phyloP scores from a whole-genome alignment of 495 filamentous ascomycete genomes.

The Talaromyces adpressus region DNA sequence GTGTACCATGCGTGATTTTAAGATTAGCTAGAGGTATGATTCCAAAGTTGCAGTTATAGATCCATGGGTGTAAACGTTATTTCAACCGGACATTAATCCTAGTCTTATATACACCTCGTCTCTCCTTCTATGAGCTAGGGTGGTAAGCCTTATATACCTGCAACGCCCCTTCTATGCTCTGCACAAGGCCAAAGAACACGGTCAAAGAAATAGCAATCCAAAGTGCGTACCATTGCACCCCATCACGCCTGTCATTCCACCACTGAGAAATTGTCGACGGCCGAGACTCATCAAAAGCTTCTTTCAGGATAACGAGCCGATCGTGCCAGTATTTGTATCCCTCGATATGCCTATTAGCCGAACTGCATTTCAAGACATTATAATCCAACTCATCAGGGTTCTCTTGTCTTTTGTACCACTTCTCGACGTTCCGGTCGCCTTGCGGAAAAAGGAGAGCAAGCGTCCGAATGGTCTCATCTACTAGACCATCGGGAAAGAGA shows the following conservation, averaged over 20 bases:
- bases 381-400: slow-evolving; percentile 17
- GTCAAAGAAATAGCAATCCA: slow-evolving; percentile 47
- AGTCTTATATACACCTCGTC: too few species aligned
- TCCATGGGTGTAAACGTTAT: too few species aligned
- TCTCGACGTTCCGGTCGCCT: slow-evolving; percentile 15
- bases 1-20: background rate
- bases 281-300: slow-evolving; percentile 42
- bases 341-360: slow-evolving; percentile 29
- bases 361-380: slow-evolving; percentile 10
- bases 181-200: slow-evolving; percentile 43
- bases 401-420: slow-evolving; percentile 19
- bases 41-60: background rate
- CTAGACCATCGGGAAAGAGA: slow-evolving; percentile 22
- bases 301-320: slow-evolving; percentile 42
- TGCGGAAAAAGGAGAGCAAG: slow-evolving; percentile 39
- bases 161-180: slow-evolving; percentile 38
- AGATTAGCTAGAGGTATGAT: background rate
- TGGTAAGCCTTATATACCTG: slow-evolving; percentile 35
- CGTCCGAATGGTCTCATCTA: slow-evolving; percentile 39
- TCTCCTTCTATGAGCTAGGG: background rate
- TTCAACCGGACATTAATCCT: too few species aligned
- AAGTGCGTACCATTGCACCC: slow-evolving; percentile 47
- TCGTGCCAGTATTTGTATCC: slow-evolving; percentile 44
- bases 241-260: slow-evolving; percentile 45
- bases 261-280: slow-evolving; percentile 39